Evolutionary conservation across 352 stramenopile genomes (phyloP), one percentile per base, ranked within the genome.

Genomic region (Pythium coloratum): DNA sequence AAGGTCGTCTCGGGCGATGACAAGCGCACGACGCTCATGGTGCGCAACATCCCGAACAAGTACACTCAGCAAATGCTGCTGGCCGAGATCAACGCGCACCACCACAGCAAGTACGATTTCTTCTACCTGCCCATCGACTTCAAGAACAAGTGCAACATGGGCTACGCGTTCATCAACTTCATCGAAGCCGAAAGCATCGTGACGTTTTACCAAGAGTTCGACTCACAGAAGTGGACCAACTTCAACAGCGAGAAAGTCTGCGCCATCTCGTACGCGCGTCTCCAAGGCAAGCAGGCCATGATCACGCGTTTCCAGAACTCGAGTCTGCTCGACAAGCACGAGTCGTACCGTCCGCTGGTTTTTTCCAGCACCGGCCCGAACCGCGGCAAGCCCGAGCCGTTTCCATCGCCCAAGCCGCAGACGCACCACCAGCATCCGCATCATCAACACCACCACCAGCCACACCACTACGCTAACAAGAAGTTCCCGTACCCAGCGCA

Each of bases 81-180:
- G 10, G 64, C 91, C 2, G 97, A 99, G 89, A 98, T 99, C 73
- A 97, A 98, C 61, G 82, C 85, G 47, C 90, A 89, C 44, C 86
- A 96, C 67, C 85, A 96, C 60, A 96, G 97, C 24, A 90, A 95
- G 49, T 97, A 97, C 67, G 96, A 99, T 75, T 99, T 99, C 69
- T 99, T 99, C 76, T 99, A 99, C 80, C 81, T 99, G 53, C 98
- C 98, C 24, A 99, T 99, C 68, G 98, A 99, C 81, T 99, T 99
- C 80, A 99, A 99, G 88, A 99, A 99, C 80, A 98, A 98, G 77
- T 99, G 97, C 84, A 99, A 99, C 83, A 96, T 99, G 83, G 98
- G 98, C 20, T 99, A 99, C 78, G 97, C 97, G 20, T 99, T 99
- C 81, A 98, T 99, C 69, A 99, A 99, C 82, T 99, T 99, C 81